These are phyloP conservation scores for Aspergillus sp. DNA, from an alignment of 2,329 filamentous ascomycete genomes.

Conservation along the genomic window DNA sequence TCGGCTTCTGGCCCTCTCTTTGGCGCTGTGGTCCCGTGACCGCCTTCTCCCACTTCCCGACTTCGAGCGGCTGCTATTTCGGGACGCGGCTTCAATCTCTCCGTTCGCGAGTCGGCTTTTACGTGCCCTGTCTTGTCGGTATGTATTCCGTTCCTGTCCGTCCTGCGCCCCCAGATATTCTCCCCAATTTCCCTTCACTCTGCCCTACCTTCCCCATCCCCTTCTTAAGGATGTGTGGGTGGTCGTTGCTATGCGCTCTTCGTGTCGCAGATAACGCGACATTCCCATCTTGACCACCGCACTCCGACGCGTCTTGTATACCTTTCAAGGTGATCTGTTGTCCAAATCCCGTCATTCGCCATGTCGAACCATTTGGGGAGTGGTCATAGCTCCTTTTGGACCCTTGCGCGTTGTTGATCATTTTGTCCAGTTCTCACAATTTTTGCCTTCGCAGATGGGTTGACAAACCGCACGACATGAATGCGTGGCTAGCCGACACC, in stretches of 20 bases:
- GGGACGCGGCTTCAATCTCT: conserved; percentile 27
- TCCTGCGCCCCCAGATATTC: conserved; percentile 5
- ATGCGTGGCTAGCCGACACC: conserved; percentile 42
- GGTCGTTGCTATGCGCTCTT: conserved; percentile 10
- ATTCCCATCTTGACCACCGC: conserved; percentile 2
- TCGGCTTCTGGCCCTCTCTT: neutral
- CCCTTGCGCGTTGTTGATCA: neutral
- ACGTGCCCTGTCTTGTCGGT: conserved; percentile 35
- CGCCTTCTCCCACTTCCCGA: conserved; percentile 11
- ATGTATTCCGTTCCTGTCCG: conserved; percentile 19
- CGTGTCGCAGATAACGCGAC: conserved; percentile 20
- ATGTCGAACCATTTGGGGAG: neutral
- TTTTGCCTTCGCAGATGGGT: conserved; percentile 35
- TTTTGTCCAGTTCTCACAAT: conserved; percentile 18
- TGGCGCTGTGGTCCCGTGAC: conserved; percentile 21
- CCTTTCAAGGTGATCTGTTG: conserved; percentile 3
- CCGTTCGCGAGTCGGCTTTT: conserved; percentile 30
- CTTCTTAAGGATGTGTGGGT: conserved; percentile 9
- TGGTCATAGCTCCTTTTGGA: neutral
- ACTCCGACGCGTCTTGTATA: conserved; percentile 18
- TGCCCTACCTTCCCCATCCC: conserved; percentile 2
- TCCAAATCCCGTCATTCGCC: neutral
- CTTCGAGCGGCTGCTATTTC: conserved; percentile 28
- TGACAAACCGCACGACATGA: conserved; percentile 41
- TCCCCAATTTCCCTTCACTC: conserved; percentile 2